Percentiles rank a stretch among this genome's conserved stretches.
phyloP scores from a whole-genome alignment of 2,329 filamentous ascomycete species.

The Aspergillus niger region DNA sequence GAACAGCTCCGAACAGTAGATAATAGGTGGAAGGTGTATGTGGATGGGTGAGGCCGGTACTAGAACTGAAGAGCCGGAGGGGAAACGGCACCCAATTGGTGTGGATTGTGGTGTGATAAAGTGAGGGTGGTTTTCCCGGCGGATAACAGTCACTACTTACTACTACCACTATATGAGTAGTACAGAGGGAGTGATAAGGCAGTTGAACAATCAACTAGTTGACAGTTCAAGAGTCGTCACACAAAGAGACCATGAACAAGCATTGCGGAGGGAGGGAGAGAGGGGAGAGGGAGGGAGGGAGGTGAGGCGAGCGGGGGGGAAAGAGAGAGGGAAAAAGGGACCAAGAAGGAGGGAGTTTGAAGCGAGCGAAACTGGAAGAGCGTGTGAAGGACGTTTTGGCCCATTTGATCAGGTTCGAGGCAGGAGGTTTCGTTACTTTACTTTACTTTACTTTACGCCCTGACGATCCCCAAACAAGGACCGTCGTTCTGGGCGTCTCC shows the following conservation, averaged over 20 bases:
- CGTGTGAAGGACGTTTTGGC: not conserved
- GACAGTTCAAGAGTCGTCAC: not conserved
- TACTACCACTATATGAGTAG: not conserved
- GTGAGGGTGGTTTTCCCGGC: not conserved
- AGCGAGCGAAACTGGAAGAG: not conserved
- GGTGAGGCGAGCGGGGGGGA: not conserved
- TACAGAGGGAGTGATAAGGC: not conserved
- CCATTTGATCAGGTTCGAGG: constrained; percentile 6
- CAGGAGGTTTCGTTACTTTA: constrained; percentile 7
- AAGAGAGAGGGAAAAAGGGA: not conserved
- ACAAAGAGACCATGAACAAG: constrained; percentile 16
- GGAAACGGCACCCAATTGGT: not conserved
- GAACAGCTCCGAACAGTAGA: constrained; percentile 17
- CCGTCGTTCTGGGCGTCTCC: constrained; percentile 20
- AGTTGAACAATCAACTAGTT: not conserved
- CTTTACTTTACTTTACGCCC: constrained; percentile 16
- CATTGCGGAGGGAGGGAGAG: constrained; percentile 15
- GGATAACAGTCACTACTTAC: not conserved
- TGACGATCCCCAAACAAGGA: constrained; percentile 25
- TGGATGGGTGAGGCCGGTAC: not conserved
- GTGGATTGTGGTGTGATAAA: not conserved
- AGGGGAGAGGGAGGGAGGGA: not conserved
- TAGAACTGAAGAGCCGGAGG: constrained; percentile 6
- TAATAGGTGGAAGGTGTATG: constrained; percentile 11
- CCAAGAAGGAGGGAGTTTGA: constrained; percentile 1